Evolutionary conservation across 1,284 basidiomycete genomes (phyloP).

Genomic region (Testicularia cyperi): DNA sequence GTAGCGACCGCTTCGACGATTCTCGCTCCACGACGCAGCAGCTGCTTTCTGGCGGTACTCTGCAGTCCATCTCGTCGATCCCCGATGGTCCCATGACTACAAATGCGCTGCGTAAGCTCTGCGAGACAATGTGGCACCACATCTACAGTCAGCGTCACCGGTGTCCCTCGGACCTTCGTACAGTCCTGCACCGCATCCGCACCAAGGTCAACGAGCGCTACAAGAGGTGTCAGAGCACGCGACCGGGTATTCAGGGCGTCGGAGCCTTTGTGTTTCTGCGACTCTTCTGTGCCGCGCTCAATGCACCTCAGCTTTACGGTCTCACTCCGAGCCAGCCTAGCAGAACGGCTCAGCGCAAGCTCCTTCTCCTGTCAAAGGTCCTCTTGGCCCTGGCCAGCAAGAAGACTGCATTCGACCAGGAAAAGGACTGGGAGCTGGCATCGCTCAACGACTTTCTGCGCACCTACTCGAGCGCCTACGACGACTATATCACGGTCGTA

Average conservation of each 20-base stretch:
- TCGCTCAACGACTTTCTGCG: slow-evolving; percentile 38
- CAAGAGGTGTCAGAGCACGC: slow-evolving; percentile 12
- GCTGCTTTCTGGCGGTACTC: slow-evolving; percentile 7
- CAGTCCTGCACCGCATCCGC: slow-evolving; percentile 38
- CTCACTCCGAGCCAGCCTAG: slow-evolving; percentile 28
- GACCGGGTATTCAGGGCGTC: slow-evolving; percentile 50
- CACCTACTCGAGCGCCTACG: slow-evolving; percentile 41
- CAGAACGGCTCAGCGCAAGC: slow-evolving; percentile 19
- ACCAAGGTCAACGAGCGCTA: slow-evolving; percentile 44
- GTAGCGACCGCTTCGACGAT: slow-evolving; percentile 17
- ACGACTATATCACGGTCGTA: slow-evolving; percentile 51
- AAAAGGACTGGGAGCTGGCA: slow-evolving; percentile 45
- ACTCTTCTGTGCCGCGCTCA: slow-evolving; percentile 52
- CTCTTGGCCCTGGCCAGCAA: slow-evolving; percentile 49
- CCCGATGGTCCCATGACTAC: slow-evolving; percentile 26
- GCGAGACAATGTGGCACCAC: slow-evolving; percentile 43
- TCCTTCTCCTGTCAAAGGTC: slow-evolving; percentile 44
- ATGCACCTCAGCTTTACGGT: slow-evolving; percentile 49
- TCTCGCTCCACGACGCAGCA: slow-evolving; percentile 16
- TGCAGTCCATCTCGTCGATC: slow-evolving; percentile 18
- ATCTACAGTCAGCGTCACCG: slow-evolving; percentile 48
- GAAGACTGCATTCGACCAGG: slow-evolving; percentile 39
- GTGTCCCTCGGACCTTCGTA: slow-evolving; percentile 47
- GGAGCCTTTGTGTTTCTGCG: slow-evolving; percentile 53
- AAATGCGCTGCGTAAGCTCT: slow-evolving; percentile 28